Evolutionary conservation across 441 rosid species (phyloP).

Genomic region (Pelargonium myrrhifolium): DNA sequence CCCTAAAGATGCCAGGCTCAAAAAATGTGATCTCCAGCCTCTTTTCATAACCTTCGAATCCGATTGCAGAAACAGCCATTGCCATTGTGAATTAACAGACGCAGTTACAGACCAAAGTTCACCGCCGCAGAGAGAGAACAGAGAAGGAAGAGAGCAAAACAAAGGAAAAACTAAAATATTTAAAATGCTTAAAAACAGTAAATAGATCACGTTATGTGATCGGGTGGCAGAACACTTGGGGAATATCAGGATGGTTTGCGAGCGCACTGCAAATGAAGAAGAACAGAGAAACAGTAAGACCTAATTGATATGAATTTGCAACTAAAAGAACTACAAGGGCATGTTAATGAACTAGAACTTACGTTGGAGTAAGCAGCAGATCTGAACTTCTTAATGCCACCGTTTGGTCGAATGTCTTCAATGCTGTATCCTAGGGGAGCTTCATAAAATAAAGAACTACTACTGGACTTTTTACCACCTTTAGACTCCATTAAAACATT

Average conservation of each 20-base stretch:
- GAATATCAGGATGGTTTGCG: conserved; percentile 65
- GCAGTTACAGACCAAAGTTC: conserved; percentile 7
- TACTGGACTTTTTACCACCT: conserved; percentile 56
- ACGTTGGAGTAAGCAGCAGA: conserved; percentile 62
- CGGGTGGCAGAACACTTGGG: background rate
- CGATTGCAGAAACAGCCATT: conserved; percentile 47
- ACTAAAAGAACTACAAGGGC: background rate
- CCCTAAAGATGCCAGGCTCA: conserved; percentile 49
- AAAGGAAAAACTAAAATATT: conserved; percentile 18
- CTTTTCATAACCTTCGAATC: conserved; percentile 70
- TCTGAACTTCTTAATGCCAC: conserved; percentile 78
- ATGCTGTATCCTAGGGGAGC: conserved; percentile 81
- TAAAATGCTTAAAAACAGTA: background rate
- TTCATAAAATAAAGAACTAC: conserved; percentile 47
- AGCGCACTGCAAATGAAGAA: conserved; percentile 40
- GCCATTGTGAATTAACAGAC: conserved; percentile 28
- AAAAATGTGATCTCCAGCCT: conserved; percentile 56
- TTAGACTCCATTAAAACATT: conserved; percentile 73
- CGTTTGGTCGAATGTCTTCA: conserved; percentile 67
- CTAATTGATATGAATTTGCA: background rate
- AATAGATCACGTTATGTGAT: background rate
- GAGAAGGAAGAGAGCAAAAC: conserved; percentile 17
- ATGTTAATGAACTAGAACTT: conserved; percentile 11
- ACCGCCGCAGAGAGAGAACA: conserved; percentile 21
- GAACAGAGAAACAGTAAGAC: background rate